Evolutionary conservation across 2,329 filamentous ascomycete species (phyloP).

Genomic region (Pseudogymnoascus sp.): DNA sequence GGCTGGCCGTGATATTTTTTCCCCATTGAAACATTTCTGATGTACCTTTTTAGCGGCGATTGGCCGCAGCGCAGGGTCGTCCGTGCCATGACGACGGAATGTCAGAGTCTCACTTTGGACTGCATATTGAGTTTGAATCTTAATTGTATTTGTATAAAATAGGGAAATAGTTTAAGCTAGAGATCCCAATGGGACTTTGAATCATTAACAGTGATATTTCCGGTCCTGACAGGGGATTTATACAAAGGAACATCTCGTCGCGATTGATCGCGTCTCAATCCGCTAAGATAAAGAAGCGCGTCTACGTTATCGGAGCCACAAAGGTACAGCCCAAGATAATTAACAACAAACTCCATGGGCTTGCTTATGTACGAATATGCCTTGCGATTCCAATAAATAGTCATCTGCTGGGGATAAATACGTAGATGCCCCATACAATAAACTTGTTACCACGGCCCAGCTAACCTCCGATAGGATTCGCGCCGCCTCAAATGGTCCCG

Average conservation of each 20-base stretch:
- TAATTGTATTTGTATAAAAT: not conserved
- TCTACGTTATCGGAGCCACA: constrained; percentile 8
- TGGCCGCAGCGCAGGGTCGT: not conserved
- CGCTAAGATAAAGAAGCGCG: constrained; percentile 10
- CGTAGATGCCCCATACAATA: not conserved
- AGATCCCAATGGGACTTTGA: not conserved
- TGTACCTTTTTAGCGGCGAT: not conserved
- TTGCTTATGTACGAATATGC: not conserved
- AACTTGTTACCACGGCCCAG: not conserved
- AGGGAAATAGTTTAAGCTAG: not conserved
- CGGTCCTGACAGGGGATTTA: not conserved
- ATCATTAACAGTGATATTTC: not conserved
- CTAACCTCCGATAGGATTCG: not conserved
- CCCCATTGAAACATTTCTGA: constrained; percentile 1
- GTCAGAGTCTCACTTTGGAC: not conserved
- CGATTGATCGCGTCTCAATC: constrained; percentile 6
- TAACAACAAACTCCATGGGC: not conserved
- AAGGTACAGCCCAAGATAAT: not conserved
- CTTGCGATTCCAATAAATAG: not conserved
- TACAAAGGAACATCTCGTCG: not conserved
- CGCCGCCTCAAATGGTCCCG: not conserved
- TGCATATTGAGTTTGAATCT: not conserved
- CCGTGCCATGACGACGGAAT: constrained; percentile 1
- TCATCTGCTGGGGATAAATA: not conserved
- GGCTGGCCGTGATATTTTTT: not conserved